These are phyloP conservation scores for Carpinus fangiana DNA, from an alignment of 306 rosid species.

Conservation along the genomic window DNA sequence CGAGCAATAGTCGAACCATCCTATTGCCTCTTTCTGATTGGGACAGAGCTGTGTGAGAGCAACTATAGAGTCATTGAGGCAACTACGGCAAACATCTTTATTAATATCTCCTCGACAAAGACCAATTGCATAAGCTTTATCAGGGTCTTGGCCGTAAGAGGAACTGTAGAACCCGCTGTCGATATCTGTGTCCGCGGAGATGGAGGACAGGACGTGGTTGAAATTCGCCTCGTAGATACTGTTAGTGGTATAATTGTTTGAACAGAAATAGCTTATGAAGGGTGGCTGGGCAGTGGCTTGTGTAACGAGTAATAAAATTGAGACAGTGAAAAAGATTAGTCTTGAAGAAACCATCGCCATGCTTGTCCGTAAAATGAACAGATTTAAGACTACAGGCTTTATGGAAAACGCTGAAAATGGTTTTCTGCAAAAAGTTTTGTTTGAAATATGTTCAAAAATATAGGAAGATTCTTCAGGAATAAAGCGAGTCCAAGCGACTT, in stretches of 20 bases:
- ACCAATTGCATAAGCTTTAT: constrained; percentile 14
- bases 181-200: background rate
- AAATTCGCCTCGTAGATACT: constrained; percentile 50
- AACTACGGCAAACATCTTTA: constrained; percentile 14
- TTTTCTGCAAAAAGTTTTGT: too few species aligned
- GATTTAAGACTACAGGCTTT: constrained; percentile 1
- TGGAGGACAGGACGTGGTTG: constrained; percentile 25
- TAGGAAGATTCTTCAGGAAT: too few species aligned
- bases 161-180: constrained; percentile 11
- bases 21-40: constrained; percentile 32
- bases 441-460: too few species aligned
- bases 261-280: constrained; percentile 14
- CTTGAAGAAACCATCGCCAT: constrained; percentile 8
- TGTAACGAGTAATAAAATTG: background rate
- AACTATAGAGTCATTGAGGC: constrained; percentile 21
- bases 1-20: constrained; percentile 27
- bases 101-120: constrained; percentile 34
- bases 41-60: constrained; percentile 20
- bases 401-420: too few species aligned
- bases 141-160: too few species aligned
- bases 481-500: too few species aligned
- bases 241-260: constrained; percentile 41
- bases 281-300: too few species aligned
- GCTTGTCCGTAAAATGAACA: background rate
- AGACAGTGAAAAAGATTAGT: background rate